These are phyloP conservation scores for Wickerhamomyces sp. DNA, from an alignment of 1,139 yeast genomes.

Conservation along the genomic window DNA sequence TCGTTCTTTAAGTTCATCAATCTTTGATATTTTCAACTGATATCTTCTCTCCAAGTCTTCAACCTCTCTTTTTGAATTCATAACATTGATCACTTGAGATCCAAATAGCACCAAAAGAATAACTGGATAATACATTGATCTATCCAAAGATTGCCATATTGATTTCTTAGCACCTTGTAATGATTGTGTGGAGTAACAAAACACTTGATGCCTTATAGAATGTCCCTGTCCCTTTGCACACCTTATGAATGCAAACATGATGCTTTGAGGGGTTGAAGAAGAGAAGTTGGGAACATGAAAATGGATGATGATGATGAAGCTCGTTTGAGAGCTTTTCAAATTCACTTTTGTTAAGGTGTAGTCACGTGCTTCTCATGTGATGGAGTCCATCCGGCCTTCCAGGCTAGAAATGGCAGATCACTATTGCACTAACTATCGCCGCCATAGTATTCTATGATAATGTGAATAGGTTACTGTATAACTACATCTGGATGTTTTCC, in stretches of 20 bases:
- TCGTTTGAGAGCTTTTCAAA: neutral
- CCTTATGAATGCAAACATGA: neutral
- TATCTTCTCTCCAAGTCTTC: constrained; percentile 35
- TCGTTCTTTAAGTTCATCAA: constrained; percentile 26
- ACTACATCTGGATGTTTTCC: no score
- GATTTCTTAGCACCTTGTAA: constrained; percentile 6
- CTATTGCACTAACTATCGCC: no score
- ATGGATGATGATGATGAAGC: neutral
- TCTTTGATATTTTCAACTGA: constrained; percentile 26
- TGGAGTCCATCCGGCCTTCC: no score
- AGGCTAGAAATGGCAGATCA: no score
- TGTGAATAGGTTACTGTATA: no score
- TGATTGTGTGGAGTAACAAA: neutral
- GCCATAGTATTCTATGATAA: no score
- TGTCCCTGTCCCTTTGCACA: neutral
- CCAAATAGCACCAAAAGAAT: constrained; percentile 29
- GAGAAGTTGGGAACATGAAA: neutral
- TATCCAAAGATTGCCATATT: constrained; percentile 24
- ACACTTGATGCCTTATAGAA: neutral
- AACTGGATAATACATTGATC: constrained; percentile 26
- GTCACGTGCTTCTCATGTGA: no score
- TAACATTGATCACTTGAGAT: constrained; percentile 31
- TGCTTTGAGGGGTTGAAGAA: neutral
- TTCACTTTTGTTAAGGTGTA: no score
- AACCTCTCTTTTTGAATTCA: constrained; percentile 33